Conservation (phyloP, 768 basidiomycete genomes). For the Boletus bicolor region DNA sequence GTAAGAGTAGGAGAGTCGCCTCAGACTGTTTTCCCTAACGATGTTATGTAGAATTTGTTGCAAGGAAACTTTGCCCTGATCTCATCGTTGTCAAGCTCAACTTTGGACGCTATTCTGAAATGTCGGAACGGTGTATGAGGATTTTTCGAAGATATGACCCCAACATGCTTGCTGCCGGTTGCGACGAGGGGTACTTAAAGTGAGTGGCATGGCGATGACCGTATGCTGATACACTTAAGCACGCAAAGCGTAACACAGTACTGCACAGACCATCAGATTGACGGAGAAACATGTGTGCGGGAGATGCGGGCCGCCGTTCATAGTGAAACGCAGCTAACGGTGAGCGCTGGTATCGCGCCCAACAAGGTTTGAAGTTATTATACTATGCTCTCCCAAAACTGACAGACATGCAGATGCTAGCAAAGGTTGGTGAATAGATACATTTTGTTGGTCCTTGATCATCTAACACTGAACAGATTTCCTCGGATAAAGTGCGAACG, state of each 20-base stretch:
- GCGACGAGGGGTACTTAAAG: conserved; percentile 94
- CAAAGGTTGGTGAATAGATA: conserved; percentile 68
- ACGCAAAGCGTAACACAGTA: conserved; percentile 73
- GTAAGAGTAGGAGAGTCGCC: conserved; percentile 36
- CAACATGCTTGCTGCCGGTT: conserved; percentile 69
- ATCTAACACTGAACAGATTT: conserved; percentile 53
- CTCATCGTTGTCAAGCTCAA: conserved; percentile 65
- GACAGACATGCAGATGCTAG: conserved; percentile 64
- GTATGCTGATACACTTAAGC: conserved; percentile 6
- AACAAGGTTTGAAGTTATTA: conserved; percentile 65
- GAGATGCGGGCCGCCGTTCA: conserved; percentile 74
- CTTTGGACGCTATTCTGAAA: conserved; percentile 61
- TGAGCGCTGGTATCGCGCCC: conserved; percentile 93
- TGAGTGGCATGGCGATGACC: conserved; percentile 32
- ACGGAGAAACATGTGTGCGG: conserved; percentile 70
- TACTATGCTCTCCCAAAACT: conserved; percentile 12
- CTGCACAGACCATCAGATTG: conserved; percentile 62
- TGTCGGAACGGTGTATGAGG: conserved; percentile 68
- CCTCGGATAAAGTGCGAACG: conserved; percentile 74
- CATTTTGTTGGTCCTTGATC: not conserved
- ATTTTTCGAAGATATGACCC: conserved; percentile 73
- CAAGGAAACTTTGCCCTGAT: conserved; percentile 90
- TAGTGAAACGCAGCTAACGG: conserved; percentile 80
- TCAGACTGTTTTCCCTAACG: not conserved
- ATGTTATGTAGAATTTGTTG: conserved; percentile 67